Evolutionary conservation across 1,284 basidiomycete genomes (phyloP).

Genomic region (Schizophyllum commune): DNA sequence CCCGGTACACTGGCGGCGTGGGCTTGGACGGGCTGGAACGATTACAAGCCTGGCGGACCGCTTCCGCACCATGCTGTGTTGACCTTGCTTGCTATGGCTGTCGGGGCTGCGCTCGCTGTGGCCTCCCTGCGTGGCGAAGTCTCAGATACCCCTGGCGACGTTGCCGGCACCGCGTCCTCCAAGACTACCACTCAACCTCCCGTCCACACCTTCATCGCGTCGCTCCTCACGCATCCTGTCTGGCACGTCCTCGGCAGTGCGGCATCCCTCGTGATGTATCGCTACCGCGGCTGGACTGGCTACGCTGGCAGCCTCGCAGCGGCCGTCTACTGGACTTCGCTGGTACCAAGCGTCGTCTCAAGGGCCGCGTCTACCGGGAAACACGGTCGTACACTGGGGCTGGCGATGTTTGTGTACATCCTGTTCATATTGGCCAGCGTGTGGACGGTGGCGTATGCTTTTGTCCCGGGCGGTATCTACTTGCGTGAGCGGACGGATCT

Average conservation of each 20-base stretch:
- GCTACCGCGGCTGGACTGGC: conserved; percentile 63
- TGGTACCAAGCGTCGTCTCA: conserved; percentile 49
- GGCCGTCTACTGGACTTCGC: conserved; percentile 61
- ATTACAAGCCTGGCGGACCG: conserved; percentile 61
- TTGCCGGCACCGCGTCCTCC: too few relatives aligned
- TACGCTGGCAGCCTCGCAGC: conserved; percentile 67
- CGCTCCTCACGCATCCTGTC: conserved; percentile 33
- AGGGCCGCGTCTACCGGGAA: conserved; percentile 29
- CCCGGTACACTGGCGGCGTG: conserved; percentile 81
- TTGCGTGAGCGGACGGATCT: conserved; percentile 79
- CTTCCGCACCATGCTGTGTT: conserved; percentile 65
- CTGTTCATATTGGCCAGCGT: conserved; percentile 65
- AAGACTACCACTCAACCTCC: neutral
- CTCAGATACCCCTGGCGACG: neutral
- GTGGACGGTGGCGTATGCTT: conserved; percentile 90
- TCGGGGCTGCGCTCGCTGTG: conserved; percentile 45
- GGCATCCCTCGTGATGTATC: conserved; percentile 52
- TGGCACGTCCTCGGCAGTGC: conserved; percentile 47
- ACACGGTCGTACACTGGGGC: conserved; percentile 22
- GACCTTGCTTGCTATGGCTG: conserved; percentile 58
- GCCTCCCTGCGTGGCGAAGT: conserved; percentile 14
- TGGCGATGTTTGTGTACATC: conserved; percentile 56
- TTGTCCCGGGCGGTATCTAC: conserved; percentile 78
- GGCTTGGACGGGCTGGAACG: conserved; percentile 82
- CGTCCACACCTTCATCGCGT: conserved; percentile 11